A percentile compares a stretch with the other conserved stretches of the same genome.
phyloP scores from a whole-genome alignment of 352 stramenopile genomes.

The Globisporangium alternatum region DNA sequence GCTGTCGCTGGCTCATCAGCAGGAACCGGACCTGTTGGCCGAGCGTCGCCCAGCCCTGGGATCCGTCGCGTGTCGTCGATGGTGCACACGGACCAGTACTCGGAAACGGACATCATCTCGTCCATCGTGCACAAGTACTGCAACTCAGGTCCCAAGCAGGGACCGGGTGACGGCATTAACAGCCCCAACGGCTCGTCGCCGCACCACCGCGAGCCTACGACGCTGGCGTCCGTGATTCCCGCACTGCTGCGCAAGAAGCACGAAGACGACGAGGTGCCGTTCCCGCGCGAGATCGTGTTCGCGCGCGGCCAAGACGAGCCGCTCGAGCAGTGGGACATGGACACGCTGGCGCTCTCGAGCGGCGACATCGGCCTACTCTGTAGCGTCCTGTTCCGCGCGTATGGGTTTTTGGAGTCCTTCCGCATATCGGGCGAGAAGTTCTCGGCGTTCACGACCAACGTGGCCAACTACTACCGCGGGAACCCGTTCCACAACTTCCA shows the following conservation, averaged over 20 bases:
- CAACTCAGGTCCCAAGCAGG: slow-evolving; percentile 17
- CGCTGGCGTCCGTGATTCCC: slow-evolving; percentile 24
- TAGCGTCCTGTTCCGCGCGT: slow-evolving; percentile 42
- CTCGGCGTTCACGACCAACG: slow-evolving; percentile 44
- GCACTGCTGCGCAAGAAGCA: slow-evolving; percentile 40
- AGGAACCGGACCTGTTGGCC: no score
- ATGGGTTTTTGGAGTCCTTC: slow-evolving; percentile 56
- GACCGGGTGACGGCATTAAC: background rate
- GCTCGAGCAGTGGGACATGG: slow-evolving; percentile 51
- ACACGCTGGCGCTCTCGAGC: slow-evolving; percentile 37
- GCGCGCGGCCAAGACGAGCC: slow-evolving; percentile 35
- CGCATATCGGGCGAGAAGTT: slow-evolving; percentile 55
- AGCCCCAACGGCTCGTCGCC: background rate
- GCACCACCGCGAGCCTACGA: background rate
- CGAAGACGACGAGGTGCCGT: slow-evolving; percentile 52
- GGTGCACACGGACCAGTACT: slow-evolving; percentile 26
- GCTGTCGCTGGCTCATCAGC: slow-evolving; percentile 16
- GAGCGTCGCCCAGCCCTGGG: background rate
- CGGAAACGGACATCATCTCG: slow-evolving; percentile 56
- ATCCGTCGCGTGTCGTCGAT: slow-evolving; percentile 23
- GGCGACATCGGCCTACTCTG: slow-evolving; percentile 42
- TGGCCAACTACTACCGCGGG: slow-evolving; percentile 67
- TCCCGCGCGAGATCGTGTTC: slow-evolving; percentile 54
- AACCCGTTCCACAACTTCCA: slow-evolving; percentile 85
- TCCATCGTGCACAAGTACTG: slow-evolving; percentile 62